phyloP scores from a whole-genome alignment of 495 filamentous ascomycete genomes.

The Penicillium canescens region DNA sequence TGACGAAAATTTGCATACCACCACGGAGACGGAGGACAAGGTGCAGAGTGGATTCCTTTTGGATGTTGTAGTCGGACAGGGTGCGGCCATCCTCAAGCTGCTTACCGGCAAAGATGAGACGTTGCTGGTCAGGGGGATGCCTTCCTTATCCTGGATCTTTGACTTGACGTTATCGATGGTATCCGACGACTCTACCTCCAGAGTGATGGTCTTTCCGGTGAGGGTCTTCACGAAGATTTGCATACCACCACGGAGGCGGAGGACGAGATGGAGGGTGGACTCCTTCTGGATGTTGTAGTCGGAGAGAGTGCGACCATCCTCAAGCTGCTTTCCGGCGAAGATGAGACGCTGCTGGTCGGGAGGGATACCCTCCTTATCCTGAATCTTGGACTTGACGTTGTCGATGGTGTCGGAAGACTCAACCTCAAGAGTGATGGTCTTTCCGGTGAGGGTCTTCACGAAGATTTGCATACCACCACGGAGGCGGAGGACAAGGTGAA shows the following conservation, averaged over 20 bases:
- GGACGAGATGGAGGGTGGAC: constrained; percentile 67
- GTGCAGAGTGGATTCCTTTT: constrained; percentile 98
- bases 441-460: constrained; percentile 90
- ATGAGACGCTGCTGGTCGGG: constrained; percentile 77
- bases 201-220: constrained; percentile 71
- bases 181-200: constrained; percentile 76
- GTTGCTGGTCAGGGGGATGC: constrained; percentile 92
- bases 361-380: constrained; percentile 78
- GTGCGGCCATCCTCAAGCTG: constrained; percentile 90
- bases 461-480: constrained; percentile 99
- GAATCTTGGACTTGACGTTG: constrained; percentile 85
- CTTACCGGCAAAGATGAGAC: constrained; percentile 96
- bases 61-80: constrained; percentile 98
- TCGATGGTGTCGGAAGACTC: constrained; percentile 96
- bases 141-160: constrained; percentile 98
- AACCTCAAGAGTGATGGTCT: constrained; percentile 98
- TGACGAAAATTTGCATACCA: constrained; percentile 97
- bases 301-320: constrained; percentile 69
- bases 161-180: constrained; percentile 98
- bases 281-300: constrained; percentile 79
- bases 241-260: constrained; percentile 75
- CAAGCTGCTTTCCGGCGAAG: constrained; percentile 72
- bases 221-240: constrained; percentile 74
- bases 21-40: constrained; percentile 95
- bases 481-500: constrained; percentile 94